A percentile compares a stretch with the other conserved stretches of the same genome.
These are phyloP conservation scores for Aspergillus luchuensis DNA, from an alignment of 2,329 filamentous ascomycete species.

Conservation along the genomic window DNA sequence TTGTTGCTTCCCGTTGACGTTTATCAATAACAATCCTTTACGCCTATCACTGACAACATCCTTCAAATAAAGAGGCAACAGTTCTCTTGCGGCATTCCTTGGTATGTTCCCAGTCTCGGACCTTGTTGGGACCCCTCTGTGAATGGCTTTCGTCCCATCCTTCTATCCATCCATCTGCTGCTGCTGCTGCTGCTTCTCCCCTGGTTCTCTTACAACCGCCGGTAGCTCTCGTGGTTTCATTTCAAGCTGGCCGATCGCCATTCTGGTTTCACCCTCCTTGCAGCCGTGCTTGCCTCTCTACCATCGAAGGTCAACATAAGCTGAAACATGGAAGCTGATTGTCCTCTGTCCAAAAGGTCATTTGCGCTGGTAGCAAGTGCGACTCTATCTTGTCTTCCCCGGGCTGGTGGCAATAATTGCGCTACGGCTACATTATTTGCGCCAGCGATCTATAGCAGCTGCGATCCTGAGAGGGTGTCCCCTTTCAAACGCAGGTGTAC, in stretches of 20 bases:
- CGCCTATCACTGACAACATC: conserved; percentile 23
- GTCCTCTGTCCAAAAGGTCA: conserved; percentile 35
- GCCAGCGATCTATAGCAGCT: conserved; percentile 28
- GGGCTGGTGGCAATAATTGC: conserved; percentile 32
- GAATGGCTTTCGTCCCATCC: conserved; percentile 12
- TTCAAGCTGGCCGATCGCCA: conserved; percentile 28
- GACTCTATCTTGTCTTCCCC: conserved; percentile 27
- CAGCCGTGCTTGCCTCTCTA: conserved; percentile 29
- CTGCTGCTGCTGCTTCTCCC: conserved; percentile 11
- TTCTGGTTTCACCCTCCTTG: conserved; percentile 31
- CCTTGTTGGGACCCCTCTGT: conserved; percentile 14
- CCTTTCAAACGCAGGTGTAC: conserved; percentile 35
- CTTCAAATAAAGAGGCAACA: conserved; percentile 21
- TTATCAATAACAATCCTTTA: conserved; percentile 20
- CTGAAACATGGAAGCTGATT: conserved; percentile 34
- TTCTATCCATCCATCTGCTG: conserved; percentile 12
- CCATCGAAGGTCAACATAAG: conserved; percentile 12
- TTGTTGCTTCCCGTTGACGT: conserved; percentile 12
- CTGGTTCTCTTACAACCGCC: conserved; percentile 14
- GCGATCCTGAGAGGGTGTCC: conserved; percentile 30
- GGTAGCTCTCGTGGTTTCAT: conserved; percentile 22
- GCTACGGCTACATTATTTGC: conserved; percentile 23
- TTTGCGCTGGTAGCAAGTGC: conserved; percentile 47
- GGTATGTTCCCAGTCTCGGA: conserved; percentile 25
- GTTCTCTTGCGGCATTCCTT: conserved; percentile 24